A percentile compares a stretch with the other conserved stretches of the same genome.
Evolutionary conservation across 2,329 filamentous ascomycete species (phyloP).

Genomic region (Phaeosphaeriaceae sp.): DNA sequence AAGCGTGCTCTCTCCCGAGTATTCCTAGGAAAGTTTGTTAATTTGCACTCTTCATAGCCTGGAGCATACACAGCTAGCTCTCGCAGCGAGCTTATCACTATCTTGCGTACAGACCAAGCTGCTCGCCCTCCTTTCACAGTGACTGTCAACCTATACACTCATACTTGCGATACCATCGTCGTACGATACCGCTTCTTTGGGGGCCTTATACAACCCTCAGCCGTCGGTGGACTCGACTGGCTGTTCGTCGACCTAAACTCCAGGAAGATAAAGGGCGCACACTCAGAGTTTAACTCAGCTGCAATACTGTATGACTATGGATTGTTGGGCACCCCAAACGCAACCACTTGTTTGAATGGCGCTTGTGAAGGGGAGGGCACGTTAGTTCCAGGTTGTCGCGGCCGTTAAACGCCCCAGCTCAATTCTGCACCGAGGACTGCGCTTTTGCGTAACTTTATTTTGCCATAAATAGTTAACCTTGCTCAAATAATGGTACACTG

Average conservation of each 20-base stretch:
- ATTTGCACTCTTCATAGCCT: not conserved
- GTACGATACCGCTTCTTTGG: not conserved
- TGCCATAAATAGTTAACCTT: too few relatives aligned
- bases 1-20: not conserved
- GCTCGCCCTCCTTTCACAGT: not conserved
- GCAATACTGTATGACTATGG: not conserved
- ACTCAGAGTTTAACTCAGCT: not conserved
- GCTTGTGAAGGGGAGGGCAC: slow-evolving; percentile 1
- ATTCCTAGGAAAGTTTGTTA: not conserved
- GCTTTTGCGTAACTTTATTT: too few relatives aligned
- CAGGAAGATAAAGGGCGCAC: not conserved
- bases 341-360: not conserved
- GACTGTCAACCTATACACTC: slow-evolving; percentile 1
- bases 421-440: too few relatives aligned
- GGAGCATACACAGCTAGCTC: not conserved
- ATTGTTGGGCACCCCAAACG: not conserved
- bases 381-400: not conserved
- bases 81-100: not conserved
- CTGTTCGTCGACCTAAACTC: not conserved
- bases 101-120: not conserved
- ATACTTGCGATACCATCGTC: not conserved
- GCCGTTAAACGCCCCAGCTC: not conserved
- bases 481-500: too few relatives aligned
- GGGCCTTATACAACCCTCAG: not conserved
- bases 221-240: slow-evolving; percentile 1